Base-by-base conservation (phyloP, 495 filamentous ascomycete species). In the Aspergillus steynii region DNA sequence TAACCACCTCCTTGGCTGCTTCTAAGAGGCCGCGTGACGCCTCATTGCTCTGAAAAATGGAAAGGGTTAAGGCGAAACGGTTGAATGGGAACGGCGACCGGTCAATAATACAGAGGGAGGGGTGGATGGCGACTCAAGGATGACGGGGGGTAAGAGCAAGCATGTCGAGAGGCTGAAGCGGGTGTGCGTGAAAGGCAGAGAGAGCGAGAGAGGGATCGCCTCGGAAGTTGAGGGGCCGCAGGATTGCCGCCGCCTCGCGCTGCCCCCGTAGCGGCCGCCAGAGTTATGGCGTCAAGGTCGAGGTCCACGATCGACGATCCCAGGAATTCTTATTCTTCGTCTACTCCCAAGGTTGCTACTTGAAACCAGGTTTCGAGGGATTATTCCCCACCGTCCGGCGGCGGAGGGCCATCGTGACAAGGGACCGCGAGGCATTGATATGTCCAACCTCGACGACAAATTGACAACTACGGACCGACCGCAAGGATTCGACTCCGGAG, bases 151-250 rank as follows among this genome's bases (percentile, higher is more conserved):
- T 50, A 7, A 1, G 27, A 12, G 48, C 48, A 3, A 50, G 48
- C 20, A 50, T 26, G 20, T 29, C 14, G 29, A 25, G 51, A n/a
- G 26, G 28, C 9, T 31, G 34, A 60, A 51, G 53, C 7, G 50
- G 26, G 37, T 29, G 50, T 5, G 42, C 32, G 53, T n/a, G 20
- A 58, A 52, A 51, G 47, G 48, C 48, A 6, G 29, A 49, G 29
- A n/a, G 47, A 20, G 45, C 14, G 32, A 10, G 37, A 47, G 48
- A 50, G 29, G 51, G 51, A 53, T 60, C 50, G 34, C 50, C 50
- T 54, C 50, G 58, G 58, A 54, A 46, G 58, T 60, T 60, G 58
- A 60, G 58, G 58, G 58, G 58, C 50, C 37, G 50, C 51, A 54
- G 50, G 58, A 53, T 59, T 59, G 56, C 48, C 48, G 56, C 32